Conservation (phyloP, 352 stramenopile genomes). For the Elongisporangium prolatum region DNA sequence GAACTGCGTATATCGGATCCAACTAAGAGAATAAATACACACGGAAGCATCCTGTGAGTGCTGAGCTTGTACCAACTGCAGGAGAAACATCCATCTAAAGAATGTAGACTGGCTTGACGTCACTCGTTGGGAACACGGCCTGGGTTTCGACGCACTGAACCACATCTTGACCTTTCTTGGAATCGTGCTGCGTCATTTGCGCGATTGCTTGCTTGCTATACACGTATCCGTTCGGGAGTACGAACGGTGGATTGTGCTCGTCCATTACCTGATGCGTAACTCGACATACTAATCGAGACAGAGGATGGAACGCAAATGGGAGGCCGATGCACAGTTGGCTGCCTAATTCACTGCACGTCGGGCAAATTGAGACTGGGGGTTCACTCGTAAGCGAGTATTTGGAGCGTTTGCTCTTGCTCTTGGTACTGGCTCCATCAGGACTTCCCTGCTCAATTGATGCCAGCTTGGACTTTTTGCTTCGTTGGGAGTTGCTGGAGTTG, state of each 20-base stretch:
- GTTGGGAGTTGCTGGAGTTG: slow-evolving; percentile 14
- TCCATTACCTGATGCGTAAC: slow-evolving; percentile 80
- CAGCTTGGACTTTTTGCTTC: slow-evolving; percentile 46
- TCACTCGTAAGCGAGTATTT: slow-evolving; percentile 7
- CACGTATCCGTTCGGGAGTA: slow-evolving; percentile 79
- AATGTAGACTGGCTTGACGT: slow-evolving; percentile 80
- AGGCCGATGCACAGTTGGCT: slow-evolving; percentile 47
- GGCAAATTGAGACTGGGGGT: slow-evolving; percentile 47
- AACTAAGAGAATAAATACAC: slow-evolving; percentile 3
- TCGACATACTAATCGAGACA: slow-evolving; percentile 77
- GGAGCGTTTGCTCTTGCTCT: slow-evolving; percentile 22
- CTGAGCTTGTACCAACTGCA: slow-evolving; percentile 10
- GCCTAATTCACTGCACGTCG: slow-evolving; percentile 69
- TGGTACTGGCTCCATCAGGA: slow-evolving; percentile 7
- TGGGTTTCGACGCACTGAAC: slow-evolving; percentile 76
- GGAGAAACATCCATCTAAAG: slow-evolving; percentile 23
- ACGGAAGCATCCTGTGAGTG: slow-evolving; percentile 2
- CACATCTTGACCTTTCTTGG: slow-evolving; percentile 27
- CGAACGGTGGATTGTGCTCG: slow-evolving; percentile 78
- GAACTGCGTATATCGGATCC: background rate
- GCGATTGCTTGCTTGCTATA: slow-evolving; percentile 78
- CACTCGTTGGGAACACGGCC: slow-evolving; percentile 48
- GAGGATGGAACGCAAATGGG: slow-evolving; percentile 78
- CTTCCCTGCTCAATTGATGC: slow-evolving; percentile 3
- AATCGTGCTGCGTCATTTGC: slow-evolving; percentile 29